These are phyloP conservation scores for Echinochloa phyllopogon DNA, from an alignment of 176 grass and related monocot genomes.

Conservation along the genomic window DNA sequence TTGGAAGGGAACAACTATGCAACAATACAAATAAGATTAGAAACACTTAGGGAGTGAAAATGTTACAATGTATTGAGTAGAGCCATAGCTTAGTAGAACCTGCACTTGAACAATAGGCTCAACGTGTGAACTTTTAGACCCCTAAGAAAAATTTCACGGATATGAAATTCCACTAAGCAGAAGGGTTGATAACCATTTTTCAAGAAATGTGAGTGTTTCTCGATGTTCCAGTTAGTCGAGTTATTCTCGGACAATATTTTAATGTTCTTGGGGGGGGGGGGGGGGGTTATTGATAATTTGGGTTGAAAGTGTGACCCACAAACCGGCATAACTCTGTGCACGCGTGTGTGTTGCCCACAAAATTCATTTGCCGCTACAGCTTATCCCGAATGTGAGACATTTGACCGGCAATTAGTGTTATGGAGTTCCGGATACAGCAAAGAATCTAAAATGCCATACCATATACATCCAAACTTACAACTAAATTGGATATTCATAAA, in stretches of 20 bases:
- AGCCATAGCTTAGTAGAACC: neutral
- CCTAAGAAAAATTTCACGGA: neutral
- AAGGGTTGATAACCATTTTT: neutral
- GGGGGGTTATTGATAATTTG: neutral
- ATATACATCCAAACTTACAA: neutral
- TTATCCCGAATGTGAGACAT: neutral
- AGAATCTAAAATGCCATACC: neutral
- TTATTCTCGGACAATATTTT: neutral
- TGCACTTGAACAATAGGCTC: slow-evolving; percentile 15
- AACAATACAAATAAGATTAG: slow-evolving; percentile 2
- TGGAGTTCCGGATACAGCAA: slow-evolving; percentile 1
- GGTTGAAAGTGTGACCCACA: neutral
- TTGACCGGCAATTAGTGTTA: slow-evolving; percentile 7
- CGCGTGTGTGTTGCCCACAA: neutral
- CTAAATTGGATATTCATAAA: neutral
- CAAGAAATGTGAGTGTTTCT: neutral
- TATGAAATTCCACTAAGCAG: neutral
- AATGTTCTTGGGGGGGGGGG: neutral
- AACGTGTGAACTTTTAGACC: slow-evolving; percentile 14
- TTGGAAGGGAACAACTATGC: slow-evolving; percentile 33
- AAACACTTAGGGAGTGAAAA: slow-evolving; percentile 26
- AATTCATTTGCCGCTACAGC: neutral
- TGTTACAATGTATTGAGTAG: neutral
- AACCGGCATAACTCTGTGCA: neutral
- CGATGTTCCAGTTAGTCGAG: neutral